Evolutionary conservation across 202 grass and related monocot species (phyloP), one percentile per base, ranked within the genome.

Genomic region (Setaria italica): DNA sequence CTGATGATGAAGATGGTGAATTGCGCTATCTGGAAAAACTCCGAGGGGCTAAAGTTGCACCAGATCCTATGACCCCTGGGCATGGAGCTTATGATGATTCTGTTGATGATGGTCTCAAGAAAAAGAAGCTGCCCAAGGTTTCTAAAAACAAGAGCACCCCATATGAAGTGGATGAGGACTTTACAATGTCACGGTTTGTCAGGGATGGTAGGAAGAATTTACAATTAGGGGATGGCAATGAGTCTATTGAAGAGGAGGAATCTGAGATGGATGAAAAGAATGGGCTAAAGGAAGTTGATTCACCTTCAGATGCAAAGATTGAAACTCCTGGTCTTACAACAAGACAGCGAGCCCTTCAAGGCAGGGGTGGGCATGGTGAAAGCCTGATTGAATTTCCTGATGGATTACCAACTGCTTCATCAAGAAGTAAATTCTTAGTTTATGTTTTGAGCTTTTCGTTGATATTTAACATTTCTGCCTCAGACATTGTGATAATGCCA

Each of bases 321-420:
- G 93, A 89, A 63, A 82, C 84, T 67, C 77, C 82, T 81, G 85
- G 85, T 41, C 88, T 95, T 81, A 94, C 94, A 58, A 88, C 88
- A 55, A 94, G 97, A 66, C 97, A 99, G 82, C 85, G 97, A 11
- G 93, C 97, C 50, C 94, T 95, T 87, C 96, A 99, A 74, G 93
- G 93, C 55, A 95, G 93, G 87, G 86, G 88, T 79, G 89, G 93
- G 25, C 84, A 86, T 92, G 90, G 91, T 70, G 93, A 92, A 84
- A 89, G 67, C 70, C 71, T 94, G 39, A 91, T 95, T 34, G 93
- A 99, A 90, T 99, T 92, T 87, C 96, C 96, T 32, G 90, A 96
- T 77, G 96, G 93, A 67, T 78, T 99, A 75, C 93, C 90, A 53
- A 70, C 90, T 53, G 88, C 93, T 81, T 87, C 96, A 75, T 94